phyloP scores from a whole-genome alignment of 2,329 filamentous ascomycete genomes.

The Akanthomyces uredinophilus region DNA sequence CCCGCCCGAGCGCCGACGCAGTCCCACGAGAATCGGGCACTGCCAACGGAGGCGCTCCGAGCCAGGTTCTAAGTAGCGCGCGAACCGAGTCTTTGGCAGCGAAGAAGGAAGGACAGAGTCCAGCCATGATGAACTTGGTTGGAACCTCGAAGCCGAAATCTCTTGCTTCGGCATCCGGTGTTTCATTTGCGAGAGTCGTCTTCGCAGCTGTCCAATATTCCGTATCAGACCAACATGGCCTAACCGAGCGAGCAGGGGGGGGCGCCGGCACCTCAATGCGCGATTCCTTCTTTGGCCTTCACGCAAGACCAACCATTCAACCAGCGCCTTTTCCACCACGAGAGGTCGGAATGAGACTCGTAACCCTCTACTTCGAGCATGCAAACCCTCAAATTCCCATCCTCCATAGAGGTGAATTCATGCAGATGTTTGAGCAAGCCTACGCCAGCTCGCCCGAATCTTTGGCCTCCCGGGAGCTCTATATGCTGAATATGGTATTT shows the following conservation, averaged over 20 bases:
- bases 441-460: slow-evolving; percentile 65
- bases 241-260: slow-evolving; percentile 21
- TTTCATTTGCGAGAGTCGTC: slow-evolving; percentile 90
- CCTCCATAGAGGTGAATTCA: slow-evolving; percentile 82
- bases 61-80: slow-evolving; percentile 17
- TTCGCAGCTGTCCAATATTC: slow-evolving; percentile 84
- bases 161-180: slow-evolving; percentile 79
- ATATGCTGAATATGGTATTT: slow-evolving; percentile 94
- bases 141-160: slow-evolving; percentile 74
- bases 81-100: slow-evolving; percentile 28
- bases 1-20: slow-evolving; percentile 39
- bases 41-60: slow-evolving; percentile 28
- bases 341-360: slow-evolving; percentile 66
- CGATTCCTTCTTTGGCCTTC: slow-evolving; percentile 94
- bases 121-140: slow-evolving; percentile 67
- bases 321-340: slow-evolving; percentile 78
- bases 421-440: slow-evolving; percentile 77
- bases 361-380: slow-evolving; percentile 88
- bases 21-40: slow-evolving; percentile 17
- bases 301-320: slow-evolving; percentile 82
- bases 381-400: slow-evolving; percentile 95
- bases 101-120: slow-evolving; percentile 28
- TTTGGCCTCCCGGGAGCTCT: slow-evolving; percentile 75
- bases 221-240: slow-evolving; percentile 55
- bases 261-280: slow-evolving; percentile 71